Percentiles rank a stretch among this genome's conserved stretches.
Conservation (phyloP, 2,329 filamentous ascomycete genomes). For the Aspergillus sp. region DNA sequence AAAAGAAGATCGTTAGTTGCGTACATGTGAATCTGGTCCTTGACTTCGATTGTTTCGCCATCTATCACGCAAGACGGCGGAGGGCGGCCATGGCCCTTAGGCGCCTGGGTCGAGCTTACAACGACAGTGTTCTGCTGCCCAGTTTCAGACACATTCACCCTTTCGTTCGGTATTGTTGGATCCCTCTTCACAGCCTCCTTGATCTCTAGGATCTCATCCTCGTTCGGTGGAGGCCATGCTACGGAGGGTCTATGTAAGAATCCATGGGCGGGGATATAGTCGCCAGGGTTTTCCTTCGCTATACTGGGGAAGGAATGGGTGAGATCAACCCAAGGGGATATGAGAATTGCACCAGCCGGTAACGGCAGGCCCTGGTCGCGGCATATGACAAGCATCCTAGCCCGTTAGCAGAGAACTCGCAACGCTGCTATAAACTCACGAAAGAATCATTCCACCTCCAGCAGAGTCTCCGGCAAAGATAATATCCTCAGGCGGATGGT, state of each 20-base stretch:
- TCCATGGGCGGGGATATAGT: conserved; percentile 85
- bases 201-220: conserved; percentile 64
- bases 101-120: neutral
- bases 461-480: conserved; percentile 90
- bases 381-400: conserved; percentile 68
- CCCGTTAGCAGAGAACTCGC: conserved; percentile 18
- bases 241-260: conserved; percentile 88
- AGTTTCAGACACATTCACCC: conserved; percentile 20
- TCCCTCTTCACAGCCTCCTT: conserved; percentile 49
- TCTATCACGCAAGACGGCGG: conserved; percentile 67
- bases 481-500: conserved; percentile 77
- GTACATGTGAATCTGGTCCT: conserved; percentile 89
- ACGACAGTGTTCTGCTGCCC: conserved; percentile 28
- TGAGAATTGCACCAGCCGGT: conserved; percentile 84
- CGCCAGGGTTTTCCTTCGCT: conserved; percentile 67
- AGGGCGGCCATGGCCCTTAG: conserved; percentile 11
- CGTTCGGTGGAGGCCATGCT: conserved; percentile 89
- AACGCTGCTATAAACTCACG: conserved; percentile 30
- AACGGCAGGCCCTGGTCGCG: conserved; percentile 80
- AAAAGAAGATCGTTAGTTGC: conserved; percentile 80
- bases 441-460: conserved; percentile 85
- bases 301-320: conserved; percentile 95
- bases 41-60: conserved; percentile 69
- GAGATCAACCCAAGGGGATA: conserved; percentile 94
- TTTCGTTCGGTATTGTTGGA: conserved; percentile 18